Evolutionary conservation across 2,329 filamentous ascomycete species (phyloP), one percentile per base, ranked within the genome.

Genomic region (Monosporascus sp.): DNA sequence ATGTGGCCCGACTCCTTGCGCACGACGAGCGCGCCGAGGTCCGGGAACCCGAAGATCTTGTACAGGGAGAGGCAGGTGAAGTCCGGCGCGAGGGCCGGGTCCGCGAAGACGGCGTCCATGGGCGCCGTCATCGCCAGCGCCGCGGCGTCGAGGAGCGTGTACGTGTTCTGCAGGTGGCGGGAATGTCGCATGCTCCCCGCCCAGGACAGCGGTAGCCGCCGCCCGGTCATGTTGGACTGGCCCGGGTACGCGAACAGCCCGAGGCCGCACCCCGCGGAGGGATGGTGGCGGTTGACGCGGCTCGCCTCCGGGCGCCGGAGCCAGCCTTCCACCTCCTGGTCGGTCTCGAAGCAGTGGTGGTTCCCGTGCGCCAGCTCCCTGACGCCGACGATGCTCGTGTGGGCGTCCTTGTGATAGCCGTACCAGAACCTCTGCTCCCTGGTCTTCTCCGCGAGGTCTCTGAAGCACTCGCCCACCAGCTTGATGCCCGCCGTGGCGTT

Each of bases 401-500:
- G 83, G 2, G 78, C 73, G 59, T 85, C 82, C 53, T 76, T 74
- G 65, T 86, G 83, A 58, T 84, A 84, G 17, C 78, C 79, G 62
- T 82, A 85, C 72, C 78, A 79, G 63, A 84, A 82, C 19, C 70
- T 62, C 47, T 71, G 64, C 43, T 73, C 65, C 50, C 71, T 68
- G 11, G 70, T 77, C 59, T 72, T 76, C 65, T 73, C 76, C 2
- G 77, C 74, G 26, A 80, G 70, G 58, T 82, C 80, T 27, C 75
- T 72, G 60, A 85, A 81, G 37, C 74, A 75, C 48, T 85, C 83
- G 44, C 75, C 77, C 16, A 69, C 67, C 20, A 97, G 73, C 70
- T 97, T 97, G 63, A 96, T 87, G 7, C 86, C 92, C 3, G 92
- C 91, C 0, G 93, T 97, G 20, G 93, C 89, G 70, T 97, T 97